These are phyloP conservation scores for Aspergillus sclerotioniger DNA, from an alignment of 495 filamentous ascomycete species.

Conservation along the genomic window DNA sequence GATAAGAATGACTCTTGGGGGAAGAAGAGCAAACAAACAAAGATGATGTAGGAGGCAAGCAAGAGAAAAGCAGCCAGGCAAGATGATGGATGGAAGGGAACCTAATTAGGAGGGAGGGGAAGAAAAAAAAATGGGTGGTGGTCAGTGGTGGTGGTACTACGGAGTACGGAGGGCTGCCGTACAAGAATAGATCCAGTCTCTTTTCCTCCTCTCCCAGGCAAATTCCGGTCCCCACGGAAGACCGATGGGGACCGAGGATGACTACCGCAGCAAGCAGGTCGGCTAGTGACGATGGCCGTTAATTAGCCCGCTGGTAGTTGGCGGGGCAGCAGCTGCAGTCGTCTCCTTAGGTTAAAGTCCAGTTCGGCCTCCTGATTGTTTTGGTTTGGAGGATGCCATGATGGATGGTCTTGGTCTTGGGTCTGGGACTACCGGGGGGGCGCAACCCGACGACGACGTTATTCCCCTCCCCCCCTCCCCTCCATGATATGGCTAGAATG, in stretches of 20 bases:
- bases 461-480: not conserved
- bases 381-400: not conserved
- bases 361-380: not conserved
- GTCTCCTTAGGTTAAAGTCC: not conserved
- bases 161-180: not conserved
- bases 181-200: not conserved
- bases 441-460: not conserved
- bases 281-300: not conserved
- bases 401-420: too few relatives aligned
- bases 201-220: not conserved
- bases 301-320: not conserved
- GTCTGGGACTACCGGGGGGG: not conserved
- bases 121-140: not conserved
- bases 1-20: not conserved
- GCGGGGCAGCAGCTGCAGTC: conserved; percentile 1
- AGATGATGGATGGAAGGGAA: not conserved
- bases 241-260: conserved; percentile 1
- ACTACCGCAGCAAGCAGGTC: not conserved
- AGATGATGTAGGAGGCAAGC: conserved; percentile 3
- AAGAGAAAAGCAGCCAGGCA: not conserved
- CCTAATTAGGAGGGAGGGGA: not conserved
- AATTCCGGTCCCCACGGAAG: conserved; percentile 4
- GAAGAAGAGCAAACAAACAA: not conserved
- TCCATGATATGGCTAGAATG: not conserved
- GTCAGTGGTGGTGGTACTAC: not conserved